phyloP scores from a whole-genome alignment of 2,329 filamentous ascomycete species.

The Septoria linicola region DNA sequence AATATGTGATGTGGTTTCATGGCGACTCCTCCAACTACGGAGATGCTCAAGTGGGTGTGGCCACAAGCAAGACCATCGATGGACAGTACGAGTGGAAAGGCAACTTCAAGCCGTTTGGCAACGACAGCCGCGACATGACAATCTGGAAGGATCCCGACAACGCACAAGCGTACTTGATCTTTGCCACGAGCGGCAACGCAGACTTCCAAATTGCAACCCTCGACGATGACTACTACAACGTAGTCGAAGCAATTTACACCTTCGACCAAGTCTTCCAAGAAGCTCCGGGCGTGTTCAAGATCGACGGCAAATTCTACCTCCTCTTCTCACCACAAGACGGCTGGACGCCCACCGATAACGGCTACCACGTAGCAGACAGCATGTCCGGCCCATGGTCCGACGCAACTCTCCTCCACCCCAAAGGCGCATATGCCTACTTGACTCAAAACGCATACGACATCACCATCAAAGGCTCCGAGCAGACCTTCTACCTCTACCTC shows the following conservation, averaged over 20 bases:
- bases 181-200: conserved; percentile 42
- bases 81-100: conserved; percentile 58
- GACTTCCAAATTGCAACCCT: conserved; percentile 31
- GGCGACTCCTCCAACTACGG: conserved; percentile 62
- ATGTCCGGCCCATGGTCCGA: conserved; percentile 61
- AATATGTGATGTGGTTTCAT: conserved; percentile 70
- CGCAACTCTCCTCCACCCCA: conserved; percentile 60
- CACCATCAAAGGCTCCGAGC: conserved; percentile 42
- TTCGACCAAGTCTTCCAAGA: conserved; percentile 44
- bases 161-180: conserved; percentile 60
- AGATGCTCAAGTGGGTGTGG: conserved; percentile 65
- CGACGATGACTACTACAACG: conserved; percentile 30
- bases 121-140: conserved; percentile 59
- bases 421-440: conserved; percentile 58
- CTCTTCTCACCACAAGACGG: conserved; percentile 53
- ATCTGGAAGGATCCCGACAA: conserved; percentile 61
- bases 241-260: conserved; percentile 26
- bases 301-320: conserved; percentile 61
- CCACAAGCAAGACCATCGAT: conserved; percentile 59
- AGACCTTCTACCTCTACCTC: conserved; percentile 55
- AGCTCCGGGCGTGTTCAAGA: conserved; percentile 63
- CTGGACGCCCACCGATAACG: conserved; percentile 62
- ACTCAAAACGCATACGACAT: conserved; percentile 64
- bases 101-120: conserved; percentile 49
- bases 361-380: conserved; percentile 59